phyloP scores from a whole-genome alignment of 805 yeast genomes.

The Spathaspora boniae region DNA sequence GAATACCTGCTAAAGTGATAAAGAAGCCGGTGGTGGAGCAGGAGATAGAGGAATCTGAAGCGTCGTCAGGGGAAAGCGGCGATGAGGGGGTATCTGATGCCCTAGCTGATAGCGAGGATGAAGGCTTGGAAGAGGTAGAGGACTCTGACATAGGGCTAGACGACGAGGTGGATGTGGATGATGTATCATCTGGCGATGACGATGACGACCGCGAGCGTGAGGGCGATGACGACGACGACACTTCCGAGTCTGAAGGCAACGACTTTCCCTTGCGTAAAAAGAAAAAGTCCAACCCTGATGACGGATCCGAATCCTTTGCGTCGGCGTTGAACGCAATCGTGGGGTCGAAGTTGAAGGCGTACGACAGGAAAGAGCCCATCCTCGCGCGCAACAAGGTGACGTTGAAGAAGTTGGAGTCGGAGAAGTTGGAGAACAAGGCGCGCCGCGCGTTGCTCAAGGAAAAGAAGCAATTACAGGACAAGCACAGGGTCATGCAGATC shows the following conservation, averaged over 20 bases:
- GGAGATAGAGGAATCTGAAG: constrained; percentile 17
- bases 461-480: constrained; percentile 62
- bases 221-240: constrained; percentile 14
- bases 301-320: constrained; percentile 77
- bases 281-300: constrained; percentile 55
- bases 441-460: constrained; percentile 66
- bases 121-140: constrained; percentile 17
- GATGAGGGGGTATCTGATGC: constrained; percentile 14
- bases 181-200: constrained; percentile 8
- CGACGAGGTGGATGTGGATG: constrained; percentile 25
- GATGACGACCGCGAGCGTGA: constrained; percentile 13
- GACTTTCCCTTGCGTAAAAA: constrained; percentile 45
- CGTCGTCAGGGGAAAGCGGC: constrained; percentile 14
- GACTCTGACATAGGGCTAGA: constrained; percentile 16
- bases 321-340: constrained; percentile 80
- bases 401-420: constrained; percentile 69
- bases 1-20: no score
- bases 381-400: constrained; percentile 77
- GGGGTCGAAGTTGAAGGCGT: constrained; percentile 82
- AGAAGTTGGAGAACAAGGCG: constrained; percentile 82
- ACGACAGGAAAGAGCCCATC: constrained; percentile 86
- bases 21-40: no score
- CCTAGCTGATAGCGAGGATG: constrained; percentile 13
- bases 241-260: constrained; percentile 23
- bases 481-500: constrained; percentile 63